Conservation (phyloP, 192 early-diverging fungal species). For the Coemansia sp. region DNA sequence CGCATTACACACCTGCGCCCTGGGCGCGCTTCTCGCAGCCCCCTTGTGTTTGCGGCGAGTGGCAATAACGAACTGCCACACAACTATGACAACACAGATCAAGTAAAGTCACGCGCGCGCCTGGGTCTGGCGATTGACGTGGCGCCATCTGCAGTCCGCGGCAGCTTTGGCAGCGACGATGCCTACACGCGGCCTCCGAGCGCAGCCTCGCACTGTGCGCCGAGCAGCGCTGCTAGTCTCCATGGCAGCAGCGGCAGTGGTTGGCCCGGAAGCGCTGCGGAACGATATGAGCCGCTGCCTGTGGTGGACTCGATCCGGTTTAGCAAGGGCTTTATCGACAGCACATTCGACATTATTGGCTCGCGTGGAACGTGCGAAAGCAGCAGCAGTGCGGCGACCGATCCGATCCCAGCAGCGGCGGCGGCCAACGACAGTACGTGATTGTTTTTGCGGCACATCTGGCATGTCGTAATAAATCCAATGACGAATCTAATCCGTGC, state of each 20-base stretch:
- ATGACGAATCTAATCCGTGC: no score
- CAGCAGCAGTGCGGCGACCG: neutral
- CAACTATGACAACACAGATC: slow-evolving; percentile 19
- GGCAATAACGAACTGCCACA: neutral
- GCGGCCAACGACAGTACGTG: neutral
- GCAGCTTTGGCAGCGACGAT: slow-evolving; percentile 3
- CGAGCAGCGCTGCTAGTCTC: slow-evolving; percentile 25
- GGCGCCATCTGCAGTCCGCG: neutral
- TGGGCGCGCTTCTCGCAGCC: slow-evolving; percentile 6
- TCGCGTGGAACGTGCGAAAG: neutral
- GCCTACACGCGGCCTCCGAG: neutral
- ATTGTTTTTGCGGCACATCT: no score
- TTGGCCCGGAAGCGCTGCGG: slow-evolving; percentile 18
- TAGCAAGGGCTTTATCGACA: slow-evolving; percentile 53
- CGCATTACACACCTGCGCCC: slow-evolving; percentile 31
- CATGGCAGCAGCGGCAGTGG: slow-evolving; percentile 2
- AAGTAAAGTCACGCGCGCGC: slow-evolving; percentile 44
- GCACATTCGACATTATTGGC: slow-evolving; percentile 23
- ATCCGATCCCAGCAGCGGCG: neutral
- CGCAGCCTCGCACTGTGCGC: slow-evolving; percentile 12
- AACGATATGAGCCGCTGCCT: slow-evolving; percentile 44
- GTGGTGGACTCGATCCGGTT: slow-evolving; percentile 45
- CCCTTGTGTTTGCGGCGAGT: neutral
- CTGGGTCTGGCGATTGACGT: slow-evolving; percentile 22
- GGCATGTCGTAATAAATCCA: neutral